These are phyloP conservation scores for Diaporthe ampelina DNA, from an alignment of 2,329 filamentous ascomycete species.

Conservation along the genomic window DNA sequence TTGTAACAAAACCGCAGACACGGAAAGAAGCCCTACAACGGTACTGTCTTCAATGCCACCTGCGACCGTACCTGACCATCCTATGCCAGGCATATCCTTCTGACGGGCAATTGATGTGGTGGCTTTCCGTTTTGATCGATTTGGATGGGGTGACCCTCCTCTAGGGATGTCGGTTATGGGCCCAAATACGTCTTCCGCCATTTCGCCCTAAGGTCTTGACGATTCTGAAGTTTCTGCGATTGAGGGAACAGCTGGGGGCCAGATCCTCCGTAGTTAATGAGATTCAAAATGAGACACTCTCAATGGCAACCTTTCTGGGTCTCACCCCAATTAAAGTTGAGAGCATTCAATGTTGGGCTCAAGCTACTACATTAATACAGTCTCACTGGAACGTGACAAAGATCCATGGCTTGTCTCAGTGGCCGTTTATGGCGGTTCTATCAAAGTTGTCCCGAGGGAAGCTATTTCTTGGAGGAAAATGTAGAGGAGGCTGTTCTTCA, in stretches of 20 bases:
- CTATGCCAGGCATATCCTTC: no score
- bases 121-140: background rate
- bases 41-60: background rate
- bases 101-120: background rate
- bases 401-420: no score
- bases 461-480: no score
- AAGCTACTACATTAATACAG: no score
- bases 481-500: no score
- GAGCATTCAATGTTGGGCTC: background rate
- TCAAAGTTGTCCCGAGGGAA: no score
- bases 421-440: no score
- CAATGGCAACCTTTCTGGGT: background rate
- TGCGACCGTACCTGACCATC: background rate
- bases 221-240: background rate
- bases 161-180: background rate
- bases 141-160: background rate
- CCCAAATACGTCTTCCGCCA: no score
- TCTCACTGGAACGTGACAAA: no score
- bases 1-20: background rate
- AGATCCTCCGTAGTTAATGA: background rate
- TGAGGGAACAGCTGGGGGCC: background rate
- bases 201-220: background rate
- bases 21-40: constrained; percentile 9
- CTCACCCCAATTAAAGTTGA: background rate
- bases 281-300: background rate